Base-by-base conservation (phyloP, 2,329 filamentous ascomycete species). In the Phoma sp. region DNA sequence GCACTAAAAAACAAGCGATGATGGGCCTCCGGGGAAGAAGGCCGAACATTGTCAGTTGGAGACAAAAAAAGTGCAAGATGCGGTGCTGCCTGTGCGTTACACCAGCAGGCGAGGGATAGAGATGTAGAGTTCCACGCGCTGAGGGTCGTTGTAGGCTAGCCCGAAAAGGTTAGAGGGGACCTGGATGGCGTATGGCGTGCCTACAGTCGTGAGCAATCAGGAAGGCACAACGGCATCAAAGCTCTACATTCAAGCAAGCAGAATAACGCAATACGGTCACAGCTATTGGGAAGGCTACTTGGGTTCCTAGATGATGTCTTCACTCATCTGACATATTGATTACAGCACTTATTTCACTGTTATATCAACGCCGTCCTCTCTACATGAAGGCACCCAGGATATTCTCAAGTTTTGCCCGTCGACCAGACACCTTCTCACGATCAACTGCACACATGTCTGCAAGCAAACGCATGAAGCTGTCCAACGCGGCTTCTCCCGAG, bases 401-500 rank as follows among this genome's bases (percentile, higher is more conserved):
- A n/a, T n/a, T 33, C 7, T 33, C 27, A 9, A 29, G 9, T 29
- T 9, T 29, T 9, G 27, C 27, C 9, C 9, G 6, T 29, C 27
- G 27, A 29, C 27, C 27, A 29, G 9, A 6, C 27, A 29, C 27
- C 9, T 29, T 9, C 27, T 29, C 27, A 6, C 6, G 27, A 29
- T 6, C 27, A 29, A 29, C 27, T 3, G 27, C 27, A 9, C 27
- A 22, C 4, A 54, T 45, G 33, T 53, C 45, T 30, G 25, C 55
- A 8, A 59, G 35, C 35, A 67, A 67, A 46, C 61, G 59, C 6
- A 53, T 59, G 40, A 60, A 64, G 35, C 50, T 65, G 42, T 50
- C 51, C 18, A 50, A 27, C 13, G 53, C 59, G 46, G 54, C 45
- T 7, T 36, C 59, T 7, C 47, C 54, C 23, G 55, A 50, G 4